Percentiles rank a stretch among this genome's conserved stretches.
Conservation (phyloP, 208 protist genomes). For the Phytomonas francai region DNA sequence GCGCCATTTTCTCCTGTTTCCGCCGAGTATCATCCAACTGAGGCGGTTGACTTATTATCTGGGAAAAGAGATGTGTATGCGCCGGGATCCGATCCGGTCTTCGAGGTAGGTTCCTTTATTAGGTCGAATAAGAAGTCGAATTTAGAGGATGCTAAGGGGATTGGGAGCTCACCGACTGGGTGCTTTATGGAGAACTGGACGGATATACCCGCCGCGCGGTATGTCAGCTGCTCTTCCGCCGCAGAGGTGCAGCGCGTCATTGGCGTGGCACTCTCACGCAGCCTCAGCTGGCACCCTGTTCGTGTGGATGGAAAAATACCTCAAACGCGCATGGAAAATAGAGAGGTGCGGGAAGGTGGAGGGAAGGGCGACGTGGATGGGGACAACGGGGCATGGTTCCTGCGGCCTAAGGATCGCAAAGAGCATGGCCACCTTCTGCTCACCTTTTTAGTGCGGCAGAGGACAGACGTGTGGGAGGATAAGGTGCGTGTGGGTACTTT, state of each 20-base stretch:
- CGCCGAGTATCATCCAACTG: constrained; percentile 15
- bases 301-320: neutral
- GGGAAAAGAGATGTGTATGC: neutral
- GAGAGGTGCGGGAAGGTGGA: neutral
- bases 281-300: constrained; percentile 14
- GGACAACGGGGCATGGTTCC: neutral
- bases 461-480: neutral
- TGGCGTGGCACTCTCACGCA: constrained; percentile 15
- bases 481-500: neutral
- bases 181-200: constrained; percentile 12
- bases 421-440: neutral
- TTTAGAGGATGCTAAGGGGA: neutral
- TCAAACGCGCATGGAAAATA: neutral
- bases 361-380: neutral
- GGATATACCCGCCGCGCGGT: constrained; percentile 25
- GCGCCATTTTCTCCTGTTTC: constrained; percentile 20
- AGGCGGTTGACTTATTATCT: constrained; percentile 23
- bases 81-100: neutral
- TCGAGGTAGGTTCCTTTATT: neutral
- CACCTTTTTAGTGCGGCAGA: neutral
- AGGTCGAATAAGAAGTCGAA: neutral
- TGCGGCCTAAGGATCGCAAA: neutral
- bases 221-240: constrained; percentile 15
- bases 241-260: constrained; percentile 17
- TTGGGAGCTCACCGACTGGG: neutral